phyloP scores from a whole-genome alignment of 805 yeast species.

The Kodamaea hsintzibuensis region DNA sequence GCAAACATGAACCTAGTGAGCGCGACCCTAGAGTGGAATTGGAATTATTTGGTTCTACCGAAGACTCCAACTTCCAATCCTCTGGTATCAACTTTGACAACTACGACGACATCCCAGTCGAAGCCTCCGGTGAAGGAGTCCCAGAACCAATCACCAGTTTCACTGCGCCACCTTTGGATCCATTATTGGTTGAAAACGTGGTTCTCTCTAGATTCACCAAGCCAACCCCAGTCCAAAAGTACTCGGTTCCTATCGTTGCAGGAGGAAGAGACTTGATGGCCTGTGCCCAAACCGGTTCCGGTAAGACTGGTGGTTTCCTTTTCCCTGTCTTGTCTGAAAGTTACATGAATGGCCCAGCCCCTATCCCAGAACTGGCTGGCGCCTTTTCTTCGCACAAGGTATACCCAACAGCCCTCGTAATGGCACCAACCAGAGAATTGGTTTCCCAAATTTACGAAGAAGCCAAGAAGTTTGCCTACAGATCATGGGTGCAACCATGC shows the following conservation, averaged over 20 bases:
- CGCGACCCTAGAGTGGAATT: constrained; percentile 68
- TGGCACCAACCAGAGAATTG: constrained; percentile 99
- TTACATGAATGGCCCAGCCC: constrained; percentile 83
- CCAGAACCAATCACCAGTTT: constrained; percentile 91
- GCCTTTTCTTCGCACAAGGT: constrained; percentile 73
- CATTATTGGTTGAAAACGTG: constrained; percentile 82
- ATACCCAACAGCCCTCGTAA: constrained; percentile 88
- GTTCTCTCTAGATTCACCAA: constrained; percentile 84
- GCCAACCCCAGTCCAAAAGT: constrained; percentile 97
- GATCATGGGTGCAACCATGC: constrained; percentile 97
- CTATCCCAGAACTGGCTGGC: constrained; percentile 47
- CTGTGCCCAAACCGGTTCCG: constrained; percentile 98
- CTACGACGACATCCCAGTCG: constrained; percentile 98
- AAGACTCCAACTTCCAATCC: constrained; percentile 76
- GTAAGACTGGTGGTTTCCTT: constrained; percentile 99
- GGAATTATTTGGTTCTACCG: constrained; percentile 80
- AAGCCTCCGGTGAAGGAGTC: constrained; percentile 91
- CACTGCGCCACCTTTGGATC: constrained; percentile 90
- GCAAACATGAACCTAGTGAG: constrained; percentile 83
- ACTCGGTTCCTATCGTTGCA: constrained; percentile 89
- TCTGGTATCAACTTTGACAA: constrained; percentile 98
- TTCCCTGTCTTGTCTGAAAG: constrained; percentile 96
- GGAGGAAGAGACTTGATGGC: constrained; percentile 93
- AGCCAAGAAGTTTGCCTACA: constrained; percentile 91
- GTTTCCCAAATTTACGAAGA: constrained; percentile 96